phyloP scores from a whole-genome alignment of 805 yeast species.

The Saturnispora quitensis region DNA sequence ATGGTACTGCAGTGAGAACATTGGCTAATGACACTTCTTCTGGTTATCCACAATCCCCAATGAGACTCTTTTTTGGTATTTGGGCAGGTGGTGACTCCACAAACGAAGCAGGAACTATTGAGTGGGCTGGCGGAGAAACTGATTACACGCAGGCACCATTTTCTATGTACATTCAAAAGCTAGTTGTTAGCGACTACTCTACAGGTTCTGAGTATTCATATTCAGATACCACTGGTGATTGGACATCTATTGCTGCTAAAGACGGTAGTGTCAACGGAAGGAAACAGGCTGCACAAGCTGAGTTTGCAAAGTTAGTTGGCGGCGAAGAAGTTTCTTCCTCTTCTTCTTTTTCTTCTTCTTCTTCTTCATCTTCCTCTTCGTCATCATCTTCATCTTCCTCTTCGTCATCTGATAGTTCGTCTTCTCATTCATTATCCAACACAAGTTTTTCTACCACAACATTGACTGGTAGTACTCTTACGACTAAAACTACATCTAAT shows the following conservation, averaged over 20 bases:
- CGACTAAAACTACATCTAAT: neutral
- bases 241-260: conserved; percentile 49
- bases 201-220: conserved; percentile 52
- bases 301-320: conserved; percentile 31
- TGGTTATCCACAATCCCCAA: conserved; percentile 91
- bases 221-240: conserved; percentile 45
- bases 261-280: conserved; percentile 60
- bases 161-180: conserved; percentile 49
- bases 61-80: conserved; percentile 50
- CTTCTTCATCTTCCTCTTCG: neutral
- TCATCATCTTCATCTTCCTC: neutral
- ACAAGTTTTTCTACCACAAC: neutral
- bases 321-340: conserved; percentile 16
- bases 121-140: conserved; percentile 76
- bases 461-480: neutral
- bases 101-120: conserved; percentile 59
- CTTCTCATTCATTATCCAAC: neutral
- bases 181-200: conserved; percentile 63
- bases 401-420: neutral
- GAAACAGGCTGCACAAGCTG: conserved; percentile 34
- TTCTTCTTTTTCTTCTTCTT: neutral
- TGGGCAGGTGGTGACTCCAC: conserved; percentile 80
- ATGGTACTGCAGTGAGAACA: conserved; percentile 61
- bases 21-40: conserved; percentile 42
- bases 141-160: conserved; percentile 62